Base-by-base conservation (phyloP, 1,139 yeast genomes). In the Lodderomyces margitis region DNA sequence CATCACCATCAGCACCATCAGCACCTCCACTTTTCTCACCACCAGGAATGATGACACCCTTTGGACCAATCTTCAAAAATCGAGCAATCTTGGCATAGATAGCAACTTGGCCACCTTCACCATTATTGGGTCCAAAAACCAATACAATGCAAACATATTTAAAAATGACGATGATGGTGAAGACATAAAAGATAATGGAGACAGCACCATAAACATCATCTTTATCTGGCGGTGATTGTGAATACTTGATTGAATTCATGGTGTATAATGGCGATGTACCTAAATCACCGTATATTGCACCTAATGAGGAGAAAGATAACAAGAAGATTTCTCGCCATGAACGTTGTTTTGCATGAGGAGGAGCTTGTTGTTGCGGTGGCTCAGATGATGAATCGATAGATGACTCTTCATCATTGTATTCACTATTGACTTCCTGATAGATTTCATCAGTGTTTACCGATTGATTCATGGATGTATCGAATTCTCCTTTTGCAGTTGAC, bases 21-120 rank as follows among this genome's bases (percentile, higher is more conserved):
- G n/a, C n/a, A n/a, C n/a, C n/a, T n/a, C n/a, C n/a, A 10, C 8
- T 9, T 23, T 35, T 35, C 11, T 19, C 6, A 9, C 35, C 35
- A 23, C 75, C 74, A 3, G 75, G 74, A 25, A 69, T 64, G 34
- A 57, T 54, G 7, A 72, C 77, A 7, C 77, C 78, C 40, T 61
- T 62, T 4, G 78, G 78, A 6, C 79, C 80, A 44, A 75, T 60
- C 27, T 66, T 66, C 47, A 76, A 58, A 38, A 61, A 62, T 32
- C 78, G 61, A 6, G 82, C 80, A 25, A 79, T 67, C 51, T 77
- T 77, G 21, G 82, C 77, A 51, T 78, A 78, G 33, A 79, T 70
- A 15, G 84, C 83, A 23, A 79, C 74, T 48, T 78, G 82, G 1
- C 84, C 83, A 49, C 84, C 84, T 54, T 79, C 81, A 34, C 80